Base-by-base conservation (phyloP, 2,329 filamentous ascomycete genomes). In the Colletotrichum spaethianum region DNA sequence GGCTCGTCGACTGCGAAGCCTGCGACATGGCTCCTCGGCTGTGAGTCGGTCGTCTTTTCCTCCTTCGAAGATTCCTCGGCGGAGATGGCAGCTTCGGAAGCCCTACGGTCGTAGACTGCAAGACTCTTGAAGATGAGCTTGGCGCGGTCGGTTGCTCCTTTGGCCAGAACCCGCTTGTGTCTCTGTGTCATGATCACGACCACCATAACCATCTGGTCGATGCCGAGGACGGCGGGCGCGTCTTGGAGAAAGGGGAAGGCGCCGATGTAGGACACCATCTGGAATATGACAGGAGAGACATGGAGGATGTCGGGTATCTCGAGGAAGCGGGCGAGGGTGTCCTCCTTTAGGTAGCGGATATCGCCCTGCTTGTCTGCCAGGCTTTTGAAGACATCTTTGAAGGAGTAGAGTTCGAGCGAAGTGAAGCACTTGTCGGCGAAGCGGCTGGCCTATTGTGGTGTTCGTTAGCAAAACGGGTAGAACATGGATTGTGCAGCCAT, bases 211-310 rank as follows among this genome's bases (percentile, higher is more conserved):
- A 94, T 83, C 76, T 92, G 90, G 72, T 93, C 90, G 53, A 93
- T 87, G 11, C 92, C 91, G 60, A 95, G 81, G 3, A 94, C 90
- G 3, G 88, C 91, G 0, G 93, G 93, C 0, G 92, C 92, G 76
- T 93, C 90, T 63, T 89, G 87, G 2, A 93, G 85, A 74, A 94
- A 94, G 0, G 93, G 93, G 71, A 95, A 94, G 0, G 93, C 91
- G 40, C 91, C 93, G 1, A 94, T 84, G 75, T 92, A 93, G 5
- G 91, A 92, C 2, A 92, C 80, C 86, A 94, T 92, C 76, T 93
- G 91, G 77, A 93, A 94, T 56, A 94, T 78, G 53, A 94, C 87
- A 2, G 91, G 87, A 4, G 92, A 92, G 9, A 89, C 92, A 62
- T 86, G 88, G 33, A 94, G 83, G 33, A 91, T 87, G 78, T 94